A percentile compares a stretch with the other conserved stretches of the same genome.
Evolutionary conservation across 2,329 filamentous ascomycete species (phyloP).

Genomic region (Aureobasidium mangrovei): DNA sequence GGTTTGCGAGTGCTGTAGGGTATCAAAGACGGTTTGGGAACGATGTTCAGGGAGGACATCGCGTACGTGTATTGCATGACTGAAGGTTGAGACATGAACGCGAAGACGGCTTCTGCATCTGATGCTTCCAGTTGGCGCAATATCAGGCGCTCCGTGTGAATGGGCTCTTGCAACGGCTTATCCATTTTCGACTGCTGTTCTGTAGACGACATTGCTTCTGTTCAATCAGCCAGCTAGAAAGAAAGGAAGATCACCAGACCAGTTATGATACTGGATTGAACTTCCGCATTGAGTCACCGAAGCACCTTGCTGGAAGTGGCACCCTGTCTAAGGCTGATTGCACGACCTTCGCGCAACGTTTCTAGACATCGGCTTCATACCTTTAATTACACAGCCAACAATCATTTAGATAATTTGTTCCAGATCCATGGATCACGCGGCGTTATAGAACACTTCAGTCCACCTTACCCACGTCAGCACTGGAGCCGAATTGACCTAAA

Average conservation of each 20-base stretch:
- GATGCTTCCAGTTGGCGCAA: not conserved
- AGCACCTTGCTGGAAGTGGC: not conserved
- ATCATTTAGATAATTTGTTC: not conserved
- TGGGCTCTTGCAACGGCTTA: not conserved
- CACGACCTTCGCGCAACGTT: not conserved
- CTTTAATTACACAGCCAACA: not conserved
- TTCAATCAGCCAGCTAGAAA: no score
- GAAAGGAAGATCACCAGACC: no score
- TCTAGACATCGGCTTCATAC: not conserved
- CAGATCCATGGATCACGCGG: no score
- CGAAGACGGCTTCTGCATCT: not conserved
- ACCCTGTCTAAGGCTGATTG: not conserved
- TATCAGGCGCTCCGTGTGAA: slow-evolving; percentile 2
- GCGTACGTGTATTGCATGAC: not conserved
- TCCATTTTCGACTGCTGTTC: not conserved
- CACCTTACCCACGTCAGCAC: no score
- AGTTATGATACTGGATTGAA: no score
- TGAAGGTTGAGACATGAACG: not conserved
- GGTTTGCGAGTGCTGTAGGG: not conserved
- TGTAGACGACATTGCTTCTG: not conserved
- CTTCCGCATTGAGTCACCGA: not conserved
- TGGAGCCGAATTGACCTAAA: not conserved
- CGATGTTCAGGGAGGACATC: not conserved
- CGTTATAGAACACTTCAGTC: no score
- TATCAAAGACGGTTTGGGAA: not conserved